These are phyloP conservation scores for Gossypium longicalyx DNA, from an alignment of 345 rosid genomes.

Conservation along the genomic window DNA sequence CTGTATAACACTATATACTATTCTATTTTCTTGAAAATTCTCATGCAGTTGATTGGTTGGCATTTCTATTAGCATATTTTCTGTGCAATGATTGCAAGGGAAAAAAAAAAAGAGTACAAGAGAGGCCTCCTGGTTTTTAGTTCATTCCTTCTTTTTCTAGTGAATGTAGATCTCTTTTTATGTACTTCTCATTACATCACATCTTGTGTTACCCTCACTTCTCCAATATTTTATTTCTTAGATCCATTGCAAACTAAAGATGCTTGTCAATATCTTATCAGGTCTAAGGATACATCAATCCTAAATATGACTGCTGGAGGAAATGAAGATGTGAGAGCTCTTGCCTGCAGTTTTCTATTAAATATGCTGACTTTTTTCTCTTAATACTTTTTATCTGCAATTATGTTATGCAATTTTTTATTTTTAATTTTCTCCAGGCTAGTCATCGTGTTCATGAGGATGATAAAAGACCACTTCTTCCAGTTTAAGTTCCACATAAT, in stretches of 20 bases:
- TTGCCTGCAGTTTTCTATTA: background rate
- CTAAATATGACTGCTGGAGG: constrained; percentile 82
- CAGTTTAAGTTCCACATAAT: constrained; percentile 28
- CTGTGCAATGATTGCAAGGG: background rate
- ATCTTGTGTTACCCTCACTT: background rate
- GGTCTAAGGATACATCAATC: constrained; percentile 69
- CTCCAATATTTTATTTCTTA: background rate
- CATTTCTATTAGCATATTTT: background rate
- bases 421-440: constrained; percentile 31
- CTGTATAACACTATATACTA: background rate
- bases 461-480: constrained; percentile 49
- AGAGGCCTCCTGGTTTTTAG: background rate
- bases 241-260: constrained; percentile 2
- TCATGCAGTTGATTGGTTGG: background rate
- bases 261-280: constrained; percentile 21
- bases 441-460: constrained; percentile 34
- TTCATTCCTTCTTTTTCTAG: background rate
- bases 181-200: background rate
- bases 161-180: background rate
- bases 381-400: background rate
- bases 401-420: background rate
- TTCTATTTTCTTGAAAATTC: background rate
- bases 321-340: constrained; percentile 68
- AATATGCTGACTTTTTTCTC: background rate
- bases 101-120: background rate